Conservation (phyloP, 257 asterid genomes). For the Verbascum thapsus region DNA sequence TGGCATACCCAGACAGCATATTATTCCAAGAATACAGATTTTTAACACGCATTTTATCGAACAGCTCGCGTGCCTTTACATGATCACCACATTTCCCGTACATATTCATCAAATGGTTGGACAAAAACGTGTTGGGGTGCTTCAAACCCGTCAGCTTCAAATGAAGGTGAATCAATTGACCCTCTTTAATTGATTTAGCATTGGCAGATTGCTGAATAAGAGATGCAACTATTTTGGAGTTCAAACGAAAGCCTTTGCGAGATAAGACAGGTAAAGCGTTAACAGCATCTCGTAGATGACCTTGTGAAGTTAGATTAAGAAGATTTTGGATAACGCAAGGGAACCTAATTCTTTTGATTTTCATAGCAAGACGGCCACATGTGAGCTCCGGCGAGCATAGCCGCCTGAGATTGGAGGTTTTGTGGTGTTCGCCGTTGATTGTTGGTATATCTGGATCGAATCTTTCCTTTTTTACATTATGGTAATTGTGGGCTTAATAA, state of each 20-base stretch:
- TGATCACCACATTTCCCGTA: constrained; percentile 69
- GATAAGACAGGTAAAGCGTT: constrained; percentile 47
- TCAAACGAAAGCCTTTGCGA: constrained; percentile 56
- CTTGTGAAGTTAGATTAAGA: constrained; percentile 48
- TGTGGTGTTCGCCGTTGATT: constrained; percentile 36
- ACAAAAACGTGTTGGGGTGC: constrained; percentile 51
- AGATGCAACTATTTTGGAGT: constrained; percentile 44
- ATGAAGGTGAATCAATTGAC: constrained; percentile 61
- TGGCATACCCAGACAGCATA: constrained; percentile 77
- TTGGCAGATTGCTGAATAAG: constrained; percentile 57
- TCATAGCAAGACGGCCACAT: constrained; percentile 65
- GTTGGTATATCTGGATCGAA: constrained; percentile 12
- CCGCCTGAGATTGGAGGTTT: constrained; percentile 39
- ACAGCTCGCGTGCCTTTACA: constrained; percentile 67
- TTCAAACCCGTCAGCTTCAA: constrained; percentile 58
- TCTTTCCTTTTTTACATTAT: background rate
- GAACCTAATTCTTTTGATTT: constrained; percentile 29
- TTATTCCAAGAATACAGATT: constrained; percentile 85
- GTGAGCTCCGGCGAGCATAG: constrained; percentile 48
- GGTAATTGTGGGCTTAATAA: background rate
- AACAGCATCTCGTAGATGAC: constrained; percentile 61
- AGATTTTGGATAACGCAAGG: constrained; percentile 50
- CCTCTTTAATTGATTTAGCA: constrained; percentile 44
- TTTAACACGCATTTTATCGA: constrained; percentile 59
- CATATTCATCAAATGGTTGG: constrained; percentile 71